Conservation (phyloP, 116 monocot genomes). For the Zostera marina region DNA sequence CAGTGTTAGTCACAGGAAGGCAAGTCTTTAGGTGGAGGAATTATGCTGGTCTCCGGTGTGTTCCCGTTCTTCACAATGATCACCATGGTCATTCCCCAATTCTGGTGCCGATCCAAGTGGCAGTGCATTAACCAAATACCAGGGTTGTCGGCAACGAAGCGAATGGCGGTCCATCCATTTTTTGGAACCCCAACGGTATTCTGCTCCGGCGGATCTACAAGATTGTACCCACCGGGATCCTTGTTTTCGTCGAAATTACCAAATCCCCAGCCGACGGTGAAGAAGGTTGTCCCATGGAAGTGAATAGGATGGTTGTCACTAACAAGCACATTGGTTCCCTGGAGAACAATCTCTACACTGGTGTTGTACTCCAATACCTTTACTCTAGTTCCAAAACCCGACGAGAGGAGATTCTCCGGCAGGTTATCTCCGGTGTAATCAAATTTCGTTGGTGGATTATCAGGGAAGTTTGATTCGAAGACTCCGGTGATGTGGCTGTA, state of each 20-base stretch:
- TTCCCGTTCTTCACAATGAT: conserved; percentile 3
- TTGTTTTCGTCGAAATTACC: conserved; percentile 50
- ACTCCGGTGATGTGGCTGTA: conserved; percentile 35
- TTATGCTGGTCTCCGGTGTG: neutral
- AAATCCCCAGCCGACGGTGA: conserved; percentile 45
- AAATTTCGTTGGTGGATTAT: conserved; percentile 24
- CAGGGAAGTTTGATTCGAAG: conserved; percentile 40
- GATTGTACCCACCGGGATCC: conserved; percentile 40
- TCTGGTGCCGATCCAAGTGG: conserved; percentile 1
- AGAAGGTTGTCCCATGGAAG: conserved; percentile 73
- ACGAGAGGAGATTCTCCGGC: conserved; percentile 21
- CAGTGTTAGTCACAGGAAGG: conserved; percentile 5
- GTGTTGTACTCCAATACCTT: conserved; percentile 39
- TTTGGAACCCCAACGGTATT: conserved; percentile 67
- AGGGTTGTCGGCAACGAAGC: conserved; percentile 72
- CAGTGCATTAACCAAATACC: conserved; percentile 21
- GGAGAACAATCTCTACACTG: conserved; percentile 56
- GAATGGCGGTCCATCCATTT: conserved; percentile 66
- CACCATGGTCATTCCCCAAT: conserved; percentile 5
- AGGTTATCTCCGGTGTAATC: conserved; percentile 50
- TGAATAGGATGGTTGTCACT: conserved; percentile 66
- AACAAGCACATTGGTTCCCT: conserved; percentile 43
- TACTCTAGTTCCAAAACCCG: conserved; percentile 33
- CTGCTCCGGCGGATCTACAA: conserved; percentile 65
- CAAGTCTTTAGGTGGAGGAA: conserved; percentile 7